These are phyloP conservation scores for Neurospora sublineolata DNA, from an alignment of 495 filamentous ascomycete species.

Conservation along the genomic window DNA sequence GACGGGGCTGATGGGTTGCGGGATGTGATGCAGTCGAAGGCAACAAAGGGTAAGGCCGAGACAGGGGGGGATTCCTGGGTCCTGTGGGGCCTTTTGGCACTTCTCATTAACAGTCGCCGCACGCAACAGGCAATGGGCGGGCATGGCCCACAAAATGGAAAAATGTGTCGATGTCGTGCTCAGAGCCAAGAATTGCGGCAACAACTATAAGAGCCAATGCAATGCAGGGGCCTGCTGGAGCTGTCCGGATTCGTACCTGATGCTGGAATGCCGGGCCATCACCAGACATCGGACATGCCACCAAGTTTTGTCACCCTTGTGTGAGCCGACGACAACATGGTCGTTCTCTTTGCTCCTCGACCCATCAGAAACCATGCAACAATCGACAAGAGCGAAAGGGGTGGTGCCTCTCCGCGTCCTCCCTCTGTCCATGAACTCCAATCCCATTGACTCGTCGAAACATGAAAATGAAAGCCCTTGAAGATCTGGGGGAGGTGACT, in stretches of 20 bases:
- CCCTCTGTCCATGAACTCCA: not conserved
- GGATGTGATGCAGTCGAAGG: not conserved
- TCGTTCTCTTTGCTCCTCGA: not conserved
- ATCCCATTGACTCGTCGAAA: not conserved
- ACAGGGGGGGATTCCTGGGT: not conserved
- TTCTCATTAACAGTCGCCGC: conserved; percentile 4
- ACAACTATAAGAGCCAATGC: not conserved
- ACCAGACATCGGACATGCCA: not conserved
- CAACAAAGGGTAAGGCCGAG: not conserved
- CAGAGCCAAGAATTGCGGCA: conserved; percentile 21
- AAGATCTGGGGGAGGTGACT: not conserved
- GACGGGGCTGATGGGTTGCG: conserved; percentile 3
- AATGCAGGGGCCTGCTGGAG: not conserved
- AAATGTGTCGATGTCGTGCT: conserved; percentile 24
- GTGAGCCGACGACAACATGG: not conserved
- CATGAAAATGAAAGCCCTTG: not conserved
- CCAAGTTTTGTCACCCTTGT: not conserved
- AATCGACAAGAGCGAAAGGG: not conserved
- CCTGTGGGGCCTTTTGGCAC: conserved; percentile 1
- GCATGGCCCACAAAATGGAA: conserved; percentile 3
- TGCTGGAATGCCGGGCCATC: not conserved
- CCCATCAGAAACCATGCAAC: not conserved
- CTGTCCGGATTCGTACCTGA: not conserved
- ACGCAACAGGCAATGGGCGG: not conserved
- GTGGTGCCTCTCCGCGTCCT: not conserved